Conservation (phyloP, 2,329 filamentous ascomycete species). For the Talaromyces albobiverticillius region DNA sequence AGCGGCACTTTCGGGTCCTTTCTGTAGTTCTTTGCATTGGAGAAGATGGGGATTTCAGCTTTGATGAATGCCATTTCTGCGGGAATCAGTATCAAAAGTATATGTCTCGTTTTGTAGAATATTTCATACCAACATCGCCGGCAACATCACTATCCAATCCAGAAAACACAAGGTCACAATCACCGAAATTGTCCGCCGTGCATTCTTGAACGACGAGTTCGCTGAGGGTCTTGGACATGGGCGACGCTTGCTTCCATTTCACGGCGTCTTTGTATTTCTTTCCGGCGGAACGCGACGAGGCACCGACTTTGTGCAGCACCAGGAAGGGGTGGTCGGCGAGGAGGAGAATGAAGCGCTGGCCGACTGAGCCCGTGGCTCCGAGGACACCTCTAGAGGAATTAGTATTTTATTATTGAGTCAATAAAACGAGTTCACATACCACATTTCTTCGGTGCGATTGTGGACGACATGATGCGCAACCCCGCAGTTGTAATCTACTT, state of each 20-base stretch:
- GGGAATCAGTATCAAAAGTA: too few species aligned
- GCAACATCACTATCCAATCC: conserved; percentile 91
- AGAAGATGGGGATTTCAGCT: conserved; percentile 87
- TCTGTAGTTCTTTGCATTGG: conserved; percentile 97
- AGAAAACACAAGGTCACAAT: conserved; percentile 91
- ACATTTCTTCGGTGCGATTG: conserved; percentile 39
- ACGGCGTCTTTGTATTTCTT: conserved; percentile 95
- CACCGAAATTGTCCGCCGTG: conserved; percentile 73
- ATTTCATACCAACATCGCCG: conserved; percentile 73
- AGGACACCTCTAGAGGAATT: conserved; percentile 62
- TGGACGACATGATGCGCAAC: conserved; percentile 26
- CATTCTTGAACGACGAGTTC: conserved; percentile 85
- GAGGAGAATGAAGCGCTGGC: conserved; percentile 91
- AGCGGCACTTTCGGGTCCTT: conserved; percentile 85
- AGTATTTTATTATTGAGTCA: background rate
- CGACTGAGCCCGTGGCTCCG: conserved; percentile 89
- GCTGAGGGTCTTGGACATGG: conserved; percentile 72
- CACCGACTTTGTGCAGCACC: conserved; percentile 81
- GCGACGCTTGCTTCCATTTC: conserved; percentile 85
- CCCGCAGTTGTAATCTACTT: background rate
- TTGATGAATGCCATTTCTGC: conserved; percentile 86
- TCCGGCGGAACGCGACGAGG: conserved; percentile 82
- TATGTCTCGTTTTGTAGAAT: too few species aligned
- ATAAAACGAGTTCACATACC: conserved; percentile 25
- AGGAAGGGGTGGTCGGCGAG: conserved; percentile 85